These are phyloP conservation scores for Coniella lustricola DNA, from an alignment of 2,329 filamentous ascomycete species.

Conservation along the genomic window DNA sequence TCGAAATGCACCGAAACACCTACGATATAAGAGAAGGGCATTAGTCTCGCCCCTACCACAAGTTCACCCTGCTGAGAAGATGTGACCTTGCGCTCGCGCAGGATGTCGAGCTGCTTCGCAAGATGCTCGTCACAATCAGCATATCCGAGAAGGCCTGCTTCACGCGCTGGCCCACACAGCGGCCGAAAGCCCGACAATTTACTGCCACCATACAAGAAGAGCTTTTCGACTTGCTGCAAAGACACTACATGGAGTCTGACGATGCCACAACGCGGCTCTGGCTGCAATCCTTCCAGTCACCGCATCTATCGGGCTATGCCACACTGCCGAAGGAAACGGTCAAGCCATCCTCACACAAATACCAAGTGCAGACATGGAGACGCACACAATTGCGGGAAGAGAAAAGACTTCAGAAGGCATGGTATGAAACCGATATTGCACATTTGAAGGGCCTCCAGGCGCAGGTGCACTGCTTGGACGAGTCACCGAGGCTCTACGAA, in stretches of 20 bases:
- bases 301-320: slow-evolving; percentile 1
- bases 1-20: slow-evolving; percentile 5
- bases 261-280: slow-evolving; percentile 16
- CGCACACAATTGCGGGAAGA: background rate
- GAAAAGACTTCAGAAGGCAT: background rate
- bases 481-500: background rate
- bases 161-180: background rate
- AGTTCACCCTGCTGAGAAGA: slow-evolving; percentile 18
- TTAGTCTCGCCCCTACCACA: background rate
- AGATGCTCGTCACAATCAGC: slow-evolving; percentile 21
- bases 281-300: slow-evolving; percentile 11
- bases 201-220: slow-evolving; percentile 4
- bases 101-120: slow-evolving; percentile 23
- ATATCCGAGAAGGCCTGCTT: background rate
- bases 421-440: slow-evolving; percentile 4
- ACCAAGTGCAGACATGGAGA: background rate
- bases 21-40: background rate
- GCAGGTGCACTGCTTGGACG: background rate
- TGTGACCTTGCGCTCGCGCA: slow-evolving; percentile 21
- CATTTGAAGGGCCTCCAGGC: background rate
- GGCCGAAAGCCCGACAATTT: background rate
- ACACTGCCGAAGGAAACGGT: slow-evolving; percentile 1
- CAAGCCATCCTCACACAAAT: background rate
- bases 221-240: slow-evolving; percentile 19
- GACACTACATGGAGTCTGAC: slow-evolving; percentile 21